Evolutionary conservation across 1,284 basidiomycete genomes (phyloP), one percentile per base, ranked within the genome.

Genomic region (Amylostereum chailletii): DNA sequence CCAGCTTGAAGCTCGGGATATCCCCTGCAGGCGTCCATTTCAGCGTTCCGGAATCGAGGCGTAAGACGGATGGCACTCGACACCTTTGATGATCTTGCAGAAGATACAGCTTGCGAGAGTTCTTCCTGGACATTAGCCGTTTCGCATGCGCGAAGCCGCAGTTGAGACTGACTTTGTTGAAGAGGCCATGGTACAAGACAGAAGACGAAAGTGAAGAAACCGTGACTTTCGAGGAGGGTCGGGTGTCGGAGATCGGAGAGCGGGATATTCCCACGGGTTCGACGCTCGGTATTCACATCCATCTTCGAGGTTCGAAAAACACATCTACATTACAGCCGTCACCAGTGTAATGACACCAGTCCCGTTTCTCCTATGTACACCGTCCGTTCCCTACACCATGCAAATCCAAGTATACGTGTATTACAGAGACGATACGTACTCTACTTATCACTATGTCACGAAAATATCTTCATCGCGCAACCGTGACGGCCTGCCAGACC

Each of bases 21-120:
- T 85, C 79, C 47, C 82, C 83, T 86, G 60, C 30, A 45, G 27
- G 39, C 45, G 34, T 34, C 36, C 11, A 29, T 10, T 34, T 10
- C 34, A 36, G 34, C 11, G 19, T 19, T 19, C 11, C 6, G 34
- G 42, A 30, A 27, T 9, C n/a, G 36, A 42, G 44, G 46, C 30
- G 19, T 19, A 19, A 40, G 31, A 8, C 32, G 2, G 9, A 33
- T 7, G 45, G 10, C 10, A 36, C 34, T n/a, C 6, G 62, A 48
- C 52, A 81, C 91, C 88, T 71, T 90, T 89, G 70, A 93, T 77
- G 64, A 94, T 94, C 71, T 85, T 94, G 76, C 91, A 94, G 72
- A 94, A 94, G 59, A 94, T 69, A 65, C 91, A 94, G 34, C 65
- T 66, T 3, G 77, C 72, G 51, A 81, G 68, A 42, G 69, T 30